Percentiles rank a stretch among this genome's conserved stretches.
Conservation (phyloP, 177 flowering plant genomes). For the Vitis hybrid region DNA sequence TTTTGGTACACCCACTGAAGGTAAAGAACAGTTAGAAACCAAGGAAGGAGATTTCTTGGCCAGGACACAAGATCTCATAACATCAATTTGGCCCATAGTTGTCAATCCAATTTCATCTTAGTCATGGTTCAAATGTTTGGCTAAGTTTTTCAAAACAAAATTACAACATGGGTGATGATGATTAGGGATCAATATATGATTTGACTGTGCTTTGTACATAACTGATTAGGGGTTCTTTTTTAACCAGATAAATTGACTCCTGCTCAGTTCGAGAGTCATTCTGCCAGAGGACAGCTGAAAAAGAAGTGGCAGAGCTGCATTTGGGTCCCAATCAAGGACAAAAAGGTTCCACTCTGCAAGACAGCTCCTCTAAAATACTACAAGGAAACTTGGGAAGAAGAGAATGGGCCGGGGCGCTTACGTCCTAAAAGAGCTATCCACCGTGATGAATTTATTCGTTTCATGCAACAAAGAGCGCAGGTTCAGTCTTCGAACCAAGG, state of each 20-base stretch:
- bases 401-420: neutral
- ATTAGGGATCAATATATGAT: too few species aligned
- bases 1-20: too few species aligned
- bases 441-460: conserved; percentile 35
- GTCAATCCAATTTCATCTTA: too few species aligned
- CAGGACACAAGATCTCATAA: too few species aligned
- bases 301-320: conserved; percentile 23
- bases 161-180: too few species aligned
- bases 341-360: conserved; percentile 21
- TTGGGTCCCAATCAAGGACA: conserved; percentile 23
- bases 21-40: too few species aligned
- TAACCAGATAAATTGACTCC: conserved; percentile 21
- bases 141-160: too few species aligned
- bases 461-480: conserved; percentile 29
- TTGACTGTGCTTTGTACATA: too few species aligned
- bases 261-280: conserved; percentile 28
- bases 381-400: conserved; percentile 10
- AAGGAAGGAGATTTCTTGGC: too few species aligned
- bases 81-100: too few species aligned
- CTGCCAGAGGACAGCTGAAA: conserved; percentile 3
- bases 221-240: neutral
- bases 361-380: conserved; percentile 32
- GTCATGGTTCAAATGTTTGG: too few species aligned
- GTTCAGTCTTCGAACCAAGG: conserved; percentile 19
- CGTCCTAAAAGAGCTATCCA: conserved; percentile 16